Conservation (phyloP, 306 rosid species). For the Rosa chinensis region DNA sequence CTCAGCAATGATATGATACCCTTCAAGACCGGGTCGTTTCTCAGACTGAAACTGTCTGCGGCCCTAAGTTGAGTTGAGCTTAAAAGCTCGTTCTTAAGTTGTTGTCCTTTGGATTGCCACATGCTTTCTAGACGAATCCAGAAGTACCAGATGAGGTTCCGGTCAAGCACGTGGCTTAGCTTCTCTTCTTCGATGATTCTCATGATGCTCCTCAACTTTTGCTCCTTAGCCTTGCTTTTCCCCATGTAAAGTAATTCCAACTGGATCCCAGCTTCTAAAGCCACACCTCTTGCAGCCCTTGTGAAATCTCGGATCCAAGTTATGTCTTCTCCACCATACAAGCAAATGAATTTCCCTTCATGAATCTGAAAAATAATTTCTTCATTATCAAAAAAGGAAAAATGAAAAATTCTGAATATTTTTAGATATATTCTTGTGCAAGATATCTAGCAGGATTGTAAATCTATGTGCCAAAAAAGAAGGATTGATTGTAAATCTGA, state of each 20-base stretch:
- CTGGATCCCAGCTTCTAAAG: conserved; percentile 31
- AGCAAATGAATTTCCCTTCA: conserved; percentile 39
- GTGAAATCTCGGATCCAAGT: conserved; percentile 63
- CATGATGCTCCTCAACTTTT: conserved; percentile 20
- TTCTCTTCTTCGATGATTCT: conserved; percentile 25
- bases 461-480: too few species aligned
- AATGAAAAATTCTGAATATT: background rate
- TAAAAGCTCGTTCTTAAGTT: background rate
- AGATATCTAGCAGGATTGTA: background rate
- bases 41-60: conserved; percentile 1
- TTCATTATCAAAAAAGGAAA: background rate
- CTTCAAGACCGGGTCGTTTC: conserved; percentile 26
- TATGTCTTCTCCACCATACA: conserved; percentile 64
- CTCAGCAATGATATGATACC: conserved; percentile 39
- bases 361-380: conserved; percentile 6
- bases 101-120: conserved; percentile 26
- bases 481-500: background rate
- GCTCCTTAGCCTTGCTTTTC: conserved; percentile 52
- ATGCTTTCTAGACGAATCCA: conserved; percentile 44
- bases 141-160: conserved; percentile 58
- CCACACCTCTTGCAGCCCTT: conserved; percentile 20
- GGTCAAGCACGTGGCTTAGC: conserved; percentile 38
- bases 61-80: conserved; percentile 1
- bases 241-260: conserved; percentile 66
- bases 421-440: background rate